Conservation (phyloP, 257 asterid genomes). For the Petunia axillaris region DNA sequence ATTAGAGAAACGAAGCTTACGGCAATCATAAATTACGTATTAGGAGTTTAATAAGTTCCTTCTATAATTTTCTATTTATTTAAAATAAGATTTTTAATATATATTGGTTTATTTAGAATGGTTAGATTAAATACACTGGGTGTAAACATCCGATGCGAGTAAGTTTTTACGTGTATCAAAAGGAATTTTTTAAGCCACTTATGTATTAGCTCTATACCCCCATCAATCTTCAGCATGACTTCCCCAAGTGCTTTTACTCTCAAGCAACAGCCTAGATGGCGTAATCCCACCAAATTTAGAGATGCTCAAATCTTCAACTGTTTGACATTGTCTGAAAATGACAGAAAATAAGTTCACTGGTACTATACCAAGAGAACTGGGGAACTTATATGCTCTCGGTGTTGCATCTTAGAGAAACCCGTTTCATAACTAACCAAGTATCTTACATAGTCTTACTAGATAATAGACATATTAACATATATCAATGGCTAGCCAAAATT, state of each 20-base stretch:
- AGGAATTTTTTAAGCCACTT: neutral
- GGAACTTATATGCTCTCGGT: conserved; percentile 4
- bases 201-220: neutral
- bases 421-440: neutral
- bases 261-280: neutral
- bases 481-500: conserved; percentile 8
- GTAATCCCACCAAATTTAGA: neutral
- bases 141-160: too few species aligned
- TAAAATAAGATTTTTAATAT: too few species aligned
- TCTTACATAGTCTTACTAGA: too few species aligned
- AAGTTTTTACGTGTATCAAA: too few species aligned
- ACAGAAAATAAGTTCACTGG: conserved; percentile 10
- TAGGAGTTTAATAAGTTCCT: too few species aligned
- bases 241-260: neutral
- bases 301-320: conserved; percentile 2
- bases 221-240: conserved; percentile 12
- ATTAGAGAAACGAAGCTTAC: too few species aligned
- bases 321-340: conserved; percentile 13
- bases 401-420: conserved; percentile 16
- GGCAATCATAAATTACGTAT: too few species aligned
- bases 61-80: too few species aligned
- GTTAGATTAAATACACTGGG: too few species aligned
- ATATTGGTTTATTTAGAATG: too few species aligned
- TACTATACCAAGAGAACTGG: conserved; percentile 14
- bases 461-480: too few species aligned